These are phyloP conservation scores for Rhinocladiella mackenziei DNA, from an alignment of 2,329 filamentous ascomycete species.

Conservation along the genomic window DNA sequence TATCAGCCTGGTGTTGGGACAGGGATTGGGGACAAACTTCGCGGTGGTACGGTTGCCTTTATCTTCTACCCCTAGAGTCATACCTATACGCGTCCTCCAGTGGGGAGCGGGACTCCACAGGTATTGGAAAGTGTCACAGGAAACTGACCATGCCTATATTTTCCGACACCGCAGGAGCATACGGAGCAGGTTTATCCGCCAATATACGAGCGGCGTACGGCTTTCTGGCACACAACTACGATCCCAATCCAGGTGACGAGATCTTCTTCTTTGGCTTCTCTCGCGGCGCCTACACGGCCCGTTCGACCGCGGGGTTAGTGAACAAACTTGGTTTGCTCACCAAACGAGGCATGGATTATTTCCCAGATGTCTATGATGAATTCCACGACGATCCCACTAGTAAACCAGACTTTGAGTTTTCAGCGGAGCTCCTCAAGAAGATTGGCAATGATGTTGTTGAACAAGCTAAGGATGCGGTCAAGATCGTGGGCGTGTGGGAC, in stretches of 20 bases:
- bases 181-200: constrained; percentile 22
- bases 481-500: constrained; percentile 36
- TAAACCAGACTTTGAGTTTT: constrained; percentile 18
- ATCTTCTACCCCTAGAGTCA: not conserved
- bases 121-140: too few relatives aligned
- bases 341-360: constrained; percentile 29
- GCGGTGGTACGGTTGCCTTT: constrained; percentile 19
- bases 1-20: constrained; percentile 41
- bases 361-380: constrained; percentile 33
- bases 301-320: constrained; percentile 45
- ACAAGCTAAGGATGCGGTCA: constrained; percentile 32
- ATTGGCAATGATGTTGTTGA: constrained; percentile 34
- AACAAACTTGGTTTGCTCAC: constrained; percentile 42
- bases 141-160: too few relatives aligned
- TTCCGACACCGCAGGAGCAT: constrained; percentile 11
- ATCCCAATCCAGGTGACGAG: constrained; percentile 42
- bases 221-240: constrained; percentile 36
- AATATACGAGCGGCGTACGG: constrained; percentile 25
- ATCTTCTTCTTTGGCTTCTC: constrained; percentile 50
- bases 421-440: constrained; percentile 12
- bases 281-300: constrained; percentile 46
- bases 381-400: constrained; percentile 12
- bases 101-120: too few relatives aligned
- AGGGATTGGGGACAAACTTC: constrained; percentile 22
- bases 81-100: not conserved